Conservation (phyloP, 2,329 filamentous ascomycete species). For the Myotisia sp. region DNA sequence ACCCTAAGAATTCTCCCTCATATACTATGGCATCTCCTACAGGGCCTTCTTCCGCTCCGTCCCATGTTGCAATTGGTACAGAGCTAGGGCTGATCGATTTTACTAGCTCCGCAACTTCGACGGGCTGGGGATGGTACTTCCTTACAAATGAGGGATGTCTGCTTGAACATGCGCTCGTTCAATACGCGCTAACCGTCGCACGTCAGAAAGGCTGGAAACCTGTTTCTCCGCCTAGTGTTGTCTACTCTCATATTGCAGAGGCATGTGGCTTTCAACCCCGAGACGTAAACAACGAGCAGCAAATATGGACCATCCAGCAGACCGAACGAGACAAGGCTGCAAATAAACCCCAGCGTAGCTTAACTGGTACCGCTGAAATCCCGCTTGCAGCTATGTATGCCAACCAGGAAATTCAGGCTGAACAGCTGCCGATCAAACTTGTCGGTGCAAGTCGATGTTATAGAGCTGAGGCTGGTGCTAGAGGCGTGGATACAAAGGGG, state of each 20-base stretch:
- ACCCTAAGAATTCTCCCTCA: constrained; percentile 34
- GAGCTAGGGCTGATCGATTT: constrained; percentile 89
- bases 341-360: constrained; percentile 54
- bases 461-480: constrained; percentile 81
- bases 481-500: constrained; percentile 82
- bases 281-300: constrained; percentile 79
- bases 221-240: constrained; percentile 73
- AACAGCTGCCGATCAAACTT: constrained; percentile 58
- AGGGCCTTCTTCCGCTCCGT: constrained; percentile 33
- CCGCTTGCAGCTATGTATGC: constrained; percentile 85
- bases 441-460: constrained; percentile 88
- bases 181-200: constrained; percentile 66
- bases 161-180: constrained; percentile 84
- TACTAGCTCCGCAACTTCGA: constrained; percentile 60
- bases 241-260: constrained; percentile 79
- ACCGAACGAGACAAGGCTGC: constrained; percentile 45
- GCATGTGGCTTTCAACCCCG: constrained; percentile 92
- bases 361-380: constrained; percentile 88
- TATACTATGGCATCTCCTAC: constrained; percentile 15
- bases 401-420: constrained; percentile 49
- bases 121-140: constrained; percentile 97
- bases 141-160: constrained; percentile 80
- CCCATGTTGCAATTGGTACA: constrained; percentile 73
- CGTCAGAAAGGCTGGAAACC: constrained; percentile 61
- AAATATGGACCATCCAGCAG: constrained; percentile 71